These are phyloP conservation scores for Suhomyces sp. DNA, from an alignment of 805 yeast species.

Conservation along the genomic window DNA sequence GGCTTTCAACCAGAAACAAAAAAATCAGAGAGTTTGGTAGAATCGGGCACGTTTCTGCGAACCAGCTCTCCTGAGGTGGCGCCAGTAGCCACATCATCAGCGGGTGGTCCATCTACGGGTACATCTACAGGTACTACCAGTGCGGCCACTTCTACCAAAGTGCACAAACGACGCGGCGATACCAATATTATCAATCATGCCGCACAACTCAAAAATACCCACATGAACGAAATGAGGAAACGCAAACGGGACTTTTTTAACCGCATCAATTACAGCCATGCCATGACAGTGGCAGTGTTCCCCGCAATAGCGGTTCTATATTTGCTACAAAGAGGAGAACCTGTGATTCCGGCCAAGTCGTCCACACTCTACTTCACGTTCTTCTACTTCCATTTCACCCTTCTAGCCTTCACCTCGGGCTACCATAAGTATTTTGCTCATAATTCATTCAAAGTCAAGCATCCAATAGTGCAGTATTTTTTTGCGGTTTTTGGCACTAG, in stretches of 20 bases:
- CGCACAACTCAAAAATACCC: slow-evolving; percentile 24
- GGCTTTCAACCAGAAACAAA: neutral
- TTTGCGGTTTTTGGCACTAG: slow-evolving; percentile 66
- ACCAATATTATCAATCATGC: slow-evolving; percentile 17
- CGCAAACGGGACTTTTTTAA: slow-evolving; percentile 34
- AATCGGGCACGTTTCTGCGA: too few relatives aligned
- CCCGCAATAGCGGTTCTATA: slow-evolving; percentile 31
- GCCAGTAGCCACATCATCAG: too few relatives aligned
- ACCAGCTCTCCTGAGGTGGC: too few relatives aligned
- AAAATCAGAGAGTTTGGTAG: neutral
- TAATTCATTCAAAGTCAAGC: slow-evolving; percentile 31
- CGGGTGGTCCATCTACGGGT: too few relatives aligned
- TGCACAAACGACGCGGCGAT: slow-evolving; percentile 23
- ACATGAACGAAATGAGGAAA: slow-evolving; percentile 33
- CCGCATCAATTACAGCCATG: slow-evolving; percentile 35
- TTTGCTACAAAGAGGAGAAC: slow-evolving; percentile 16
- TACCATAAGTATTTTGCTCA: slow-evolving; percentile 45
- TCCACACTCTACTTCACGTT: slow-evolving; percentile 30
- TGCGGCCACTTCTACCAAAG: slow-evolving; percentile 10
- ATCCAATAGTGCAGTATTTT: slow-evolving; percentile 38
- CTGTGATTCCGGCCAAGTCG: slow-evolving; percentile 26
- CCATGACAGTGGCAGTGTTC: slow-evolving; percentile 31
- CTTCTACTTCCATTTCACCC: slow-evolving; percentile 33
- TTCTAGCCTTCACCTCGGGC: slow-evolving; percentile 41
- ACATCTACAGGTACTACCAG: too few relatives aligned